Percentiles rank a stretch among this genome's conserved stretches.
Evolutionary conservation across 129 eudicot species (phyloP).

Genomic region (Escallonia herrerae): DNA sequence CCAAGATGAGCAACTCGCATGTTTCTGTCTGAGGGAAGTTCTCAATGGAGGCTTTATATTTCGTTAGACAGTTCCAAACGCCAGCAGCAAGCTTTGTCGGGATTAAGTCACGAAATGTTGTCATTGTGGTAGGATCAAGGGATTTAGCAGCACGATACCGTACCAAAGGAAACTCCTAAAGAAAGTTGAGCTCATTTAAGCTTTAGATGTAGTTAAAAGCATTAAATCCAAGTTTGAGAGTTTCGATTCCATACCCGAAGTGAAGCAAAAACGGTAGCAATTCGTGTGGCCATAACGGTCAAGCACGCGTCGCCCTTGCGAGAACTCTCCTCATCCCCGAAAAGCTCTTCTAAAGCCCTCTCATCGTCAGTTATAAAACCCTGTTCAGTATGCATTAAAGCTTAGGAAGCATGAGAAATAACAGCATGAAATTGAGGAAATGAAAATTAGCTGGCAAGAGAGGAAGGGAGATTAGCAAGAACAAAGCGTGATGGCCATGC

Average conservation of each 20-base stretch:
- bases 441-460: no score
- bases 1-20: constrained; percentile 89
- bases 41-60: constrained; percentile 57
- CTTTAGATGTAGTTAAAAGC: constrained; percentile 4
- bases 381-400: constrained; percentile 21
- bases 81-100: constrained; percentile 94
- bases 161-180: constrained; percentile 89
- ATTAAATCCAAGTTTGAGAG: not conserved
- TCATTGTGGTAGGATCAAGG: constrained; percentile 80
- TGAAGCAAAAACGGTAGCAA: constrained; percentile 93
- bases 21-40: constrained; percentile 87
- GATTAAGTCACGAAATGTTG: constrained; percentile 77
- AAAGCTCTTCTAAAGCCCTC: constrained; percentile 78
- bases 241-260: constrained; percentile 48
- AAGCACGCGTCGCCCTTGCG: constrained; percentile 62
- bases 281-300: constrained; percentile 71
- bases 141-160: constrained; percentile 97
- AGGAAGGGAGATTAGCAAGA: no score
- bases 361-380: constrained; percentile 79
- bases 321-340: constrained; percentile 66
- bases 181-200: constrained; percentile 6
- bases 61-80: constrained; percentile 81
- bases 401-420: not conserved
- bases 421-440: no score
- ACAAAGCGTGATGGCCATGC: no score